Percentiles rank a stretch among this genome's conserved stretches.
These are phyloP conservation scores for Chrysoporthe deuterocubensis DNA, from an alignment of 2,329 filamentous ascomycete genomes.

Conservation along the genomic window DNA sequence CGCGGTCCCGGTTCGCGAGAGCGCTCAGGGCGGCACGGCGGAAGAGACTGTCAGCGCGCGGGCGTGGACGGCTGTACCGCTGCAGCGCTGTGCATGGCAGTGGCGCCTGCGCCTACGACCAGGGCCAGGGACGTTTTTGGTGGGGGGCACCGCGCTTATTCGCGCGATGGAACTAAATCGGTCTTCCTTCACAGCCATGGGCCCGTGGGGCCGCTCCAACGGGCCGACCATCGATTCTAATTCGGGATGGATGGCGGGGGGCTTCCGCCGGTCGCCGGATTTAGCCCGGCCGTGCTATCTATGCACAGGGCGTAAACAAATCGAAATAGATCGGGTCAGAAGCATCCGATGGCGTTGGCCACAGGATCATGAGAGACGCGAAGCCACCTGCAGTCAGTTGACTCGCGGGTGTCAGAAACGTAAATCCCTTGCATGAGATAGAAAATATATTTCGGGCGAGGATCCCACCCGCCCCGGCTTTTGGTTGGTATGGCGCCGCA, in stretches of 20 bases:
- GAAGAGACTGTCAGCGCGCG: background rate
- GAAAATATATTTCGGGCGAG: too few species aligned
- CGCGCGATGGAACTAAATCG: background rate
- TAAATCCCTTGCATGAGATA: too few species aligned
- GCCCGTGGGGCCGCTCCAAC: background rate
- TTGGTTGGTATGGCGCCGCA: too few species aligned
- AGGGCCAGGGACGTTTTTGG: background rate
- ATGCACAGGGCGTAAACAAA: background rate
- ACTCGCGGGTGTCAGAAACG: too few species aligned
- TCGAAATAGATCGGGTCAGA: background rate
- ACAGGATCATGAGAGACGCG: background rate
- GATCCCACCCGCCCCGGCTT: too few species aligned
- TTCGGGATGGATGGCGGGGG: background rate
- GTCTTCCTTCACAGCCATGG: constrained; percentile 7
- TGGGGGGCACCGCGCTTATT: background rate
- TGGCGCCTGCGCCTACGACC: background rate
- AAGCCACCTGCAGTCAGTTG: background rate
- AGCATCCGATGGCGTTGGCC: background rate
- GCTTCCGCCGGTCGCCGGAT: background rate
- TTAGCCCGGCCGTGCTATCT: background rate
- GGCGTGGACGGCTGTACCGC: constrained; percentile 5
- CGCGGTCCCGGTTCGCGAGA: background rate
- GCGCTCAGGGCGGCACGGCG: background rate
- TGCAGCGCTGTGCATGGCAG: background rate
- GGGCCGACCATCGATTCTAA: constrained; percentile 15